Conservation (phyloP, 1,139 yeast genomes). For the Taphrina wiesneri region DNA sequence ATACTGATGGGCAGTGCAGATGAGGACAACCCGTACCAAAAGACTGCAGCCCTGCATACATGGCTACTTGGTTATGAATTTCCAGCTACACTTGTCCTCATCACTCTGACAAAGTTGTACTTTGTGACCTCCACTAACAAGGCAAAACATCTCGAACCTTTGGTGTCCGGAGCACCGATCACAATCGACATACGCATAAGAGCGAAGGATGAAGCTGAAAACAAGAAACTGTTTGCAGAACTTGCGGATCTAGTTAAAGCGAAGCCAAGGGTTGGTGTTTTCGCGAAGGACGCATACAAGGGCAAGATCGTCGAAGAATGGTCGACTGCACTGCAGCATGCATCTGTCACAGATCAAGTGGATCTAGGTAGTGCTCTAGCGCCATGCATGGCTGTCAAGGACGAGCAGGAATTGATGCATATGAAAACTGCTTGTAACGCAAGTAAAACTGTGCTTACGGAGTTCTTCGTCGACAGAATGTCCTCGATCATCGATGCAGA, state of each 20-base stretch:
- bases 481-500: slow-evolving; percentile 86
- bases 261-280: slow-evolving; percentile 57
- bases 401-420: slow-evolving; percentile 63
- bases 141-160: slow-evolving; percentile 46
- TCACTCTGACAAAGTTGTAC: slow-evolving; percentile 62
- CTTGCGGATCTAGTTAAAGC: slow-evolving; percentile 51
- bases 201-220: slow-evolving; percentile 77
- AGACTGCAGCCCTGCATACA: slow-evolving; percentile 81
- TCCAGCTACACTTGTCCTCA: slow-evolving; percentile 77
- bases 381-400: slow-evolving; percentile 70
- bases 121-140: slow-evolving; percentile 67
- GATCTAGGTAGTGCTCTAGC: slow-evolving; percentile 63
- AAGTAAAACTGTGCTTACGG: slow-evolving; percentile 73
- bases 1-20: slow-evolving; percentile 80
- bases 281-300: slow-evolving; percentile 71
- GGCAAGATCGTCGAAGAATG: slow-evolving; percentile 83
- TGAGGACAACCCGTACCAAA: slow-evolving; percentile 86
- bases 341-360: slow-evolving; percentile 50
- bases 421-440: slow-evolving; percentile 74
- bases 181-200: slow-evolving; percentile 72
- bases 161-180: slow-evolving; percentile 41
- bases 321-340: slow-evolving; percentile 47
- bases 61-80: slow-evolving; percentile 96
- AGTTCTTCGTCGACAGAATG: slow-evolving; percentile 83
- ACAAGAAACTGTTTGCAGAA: slow-evolving; percentile 63